Percentiles rank a stretch among this genome's conserved stretches.
Conservation (phyloP, 177 flowering plant genomes). For the Tripterygium wilfordii region DNA sequence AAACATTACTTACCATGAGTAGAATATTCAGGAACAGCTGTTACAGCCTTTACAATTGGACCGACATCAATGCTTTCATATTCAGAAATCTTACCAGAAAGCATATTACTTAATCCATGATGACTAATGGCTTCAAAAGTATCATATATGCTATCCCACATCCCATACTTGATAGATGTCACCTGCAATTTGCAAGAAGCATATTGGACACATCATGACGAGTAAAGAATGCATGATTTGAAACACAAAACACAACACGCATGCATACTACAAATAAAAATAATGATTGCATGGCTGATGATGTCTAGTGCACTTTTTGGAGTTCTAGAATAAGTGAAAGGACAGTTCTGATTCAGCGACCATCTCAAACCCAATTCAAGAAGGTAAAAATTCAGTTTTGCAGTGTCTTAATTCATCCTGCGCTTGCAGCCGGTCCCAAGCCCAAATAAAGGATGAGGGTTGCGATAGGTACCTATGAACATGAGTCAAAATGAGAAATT, state of each 20-base stretch:
- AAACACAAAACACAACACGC: not conserved
- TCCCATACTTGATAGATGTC: slow-evolving; percentile 62
- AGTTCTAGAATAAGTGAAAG: too few species aligned
- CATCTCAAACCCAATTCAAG: too few species aligned
- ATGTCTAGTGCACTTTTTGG: too few species aligned
- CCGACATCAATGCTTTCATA: slow-evolving; percentile 47
- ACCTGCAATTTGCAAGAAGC: slow-evolving; percentile 39
- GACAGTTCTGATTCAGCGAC: too few species aligned
- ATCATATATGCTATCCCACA: slow-evolving; percentile 86
- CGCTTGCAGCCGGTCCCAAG: too few species aligned
- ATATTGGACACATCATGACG: not conserved
- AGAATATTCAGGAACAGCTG: slow-evolving; percentile 2
- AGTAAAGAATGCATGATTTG: not conserved
- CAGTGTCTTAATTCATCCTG: too few species aligned
- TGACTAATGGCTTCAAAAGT: slow-evolving; percentile 38
- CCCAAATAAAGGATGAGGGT: too few species aligned
- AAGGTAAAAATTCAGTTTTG: too few species aligned
- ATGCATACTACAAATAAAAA: not conserved
- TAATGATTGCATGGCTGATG: not conserved
- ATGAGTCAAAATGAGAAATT: too few species aligned
- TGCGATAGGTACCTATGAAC: too few species aligned
- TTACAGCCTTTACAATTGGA: slow-evolving; percentile 26
- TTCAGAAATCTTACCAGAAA: slow-evolving; percentile 19
- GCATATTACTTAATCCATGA: slow-evolving; percentile 11
- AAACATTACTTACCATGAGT: slow-evolving; percentile 30